Conservation (phyloP, 371 early-diverging fungal species). For the Mortierella sp. region DNA sequence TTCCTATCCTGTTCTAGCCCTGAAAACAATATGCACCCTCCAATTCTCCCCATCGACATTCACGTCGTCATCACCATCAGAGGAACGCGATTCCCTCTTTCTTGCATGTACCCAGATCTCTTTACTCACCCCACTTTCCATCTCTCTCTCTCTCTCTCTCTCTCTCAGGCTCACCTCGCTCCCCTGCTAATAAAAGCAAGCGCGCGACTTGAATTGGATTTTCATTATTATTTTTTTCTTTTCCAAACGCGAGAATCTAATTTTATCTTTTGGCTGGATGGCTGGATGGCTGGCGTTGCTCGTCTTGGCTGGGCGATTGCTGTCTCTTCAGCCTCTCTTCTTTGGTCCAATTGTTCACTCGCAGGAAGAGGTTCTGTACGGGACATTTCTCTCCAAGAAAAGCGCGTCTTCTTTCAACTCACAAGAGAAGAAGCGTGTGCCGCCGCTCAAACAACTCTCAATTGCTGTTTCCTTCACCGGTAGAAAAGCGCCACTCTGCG, state of each 20-base stretch:
- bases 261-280: neutral
- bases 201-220: slow-evolving; percentile 7
- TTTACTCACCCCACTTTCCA: neutral
- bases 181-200: slow-evolving; percentile 7
- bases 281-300: neutral
- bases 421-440: neutral
- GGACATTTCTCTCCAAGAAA: neutral
- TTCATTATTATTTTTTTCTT: neutral
- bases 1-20: no score
- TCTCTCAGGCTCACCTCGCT: neutral
- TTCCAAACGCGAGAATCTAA: slow-evolving; percentile 8
- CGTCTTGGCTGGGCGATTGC: neutral
- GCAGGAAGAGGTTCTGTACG: neutral
- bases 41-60: neutral
- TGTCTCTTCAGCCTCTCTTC: neutral
- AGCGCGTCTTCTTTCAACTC: neutral
- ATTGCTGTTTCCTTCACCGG: neutral
- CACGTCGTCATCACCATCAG: slow-evolving; percentile 1
- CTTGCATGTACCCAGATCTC: slow-evolving; percentile 1
- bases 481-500: neutral
- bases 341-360: neutral
- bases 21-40: no score
- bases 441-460: neutral
- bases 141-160: neutral
- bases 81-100: neutral